Evolutionary conservation across 2,329 filamentous ascomycete genomes (phyloP).

Genomic region (Penicillium verrucosum): DNA sequence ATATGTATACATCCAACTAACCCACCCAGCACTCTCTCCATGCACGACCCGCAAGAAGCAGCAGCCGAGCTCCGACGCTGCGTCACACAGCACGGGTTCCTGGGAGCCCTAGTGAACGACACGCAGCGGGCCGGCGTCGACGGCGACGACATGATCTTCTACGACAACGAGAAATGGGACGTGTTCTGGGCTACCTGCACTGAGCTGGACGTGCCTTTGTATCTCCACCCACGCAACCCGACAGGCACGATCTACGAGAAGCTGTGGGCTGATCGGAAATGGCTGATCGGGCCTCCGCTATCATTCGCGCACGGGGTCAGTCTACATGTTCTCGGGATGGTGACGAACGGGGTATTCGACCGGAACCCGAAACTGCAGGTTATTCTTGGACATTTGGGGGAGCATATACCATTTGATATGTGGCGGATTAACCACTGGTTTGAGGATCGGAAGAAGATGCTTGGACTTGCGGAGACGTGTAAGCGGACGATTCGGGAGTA

Average conservation of each 20-base stretch:
- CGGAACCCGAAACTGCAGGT: conserved; percentile 47
- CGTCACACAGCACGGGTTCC: conserved; percentile 59
- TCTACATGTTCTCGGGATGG: conserved; percentile 55
- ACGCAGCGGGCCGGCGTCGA: conserved; percentile 57
- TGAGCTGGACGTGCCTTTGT: conserved; percentile 62
- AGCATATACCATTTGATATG: conserved; percentile 51
- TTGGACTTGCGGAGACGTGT: conserved; percentile 38
- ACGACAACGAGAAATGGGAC: conserved; percentile 58
- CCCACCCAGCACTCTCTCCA: conserved; percentile 32
- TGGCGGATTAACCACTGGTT: conserved; percentile 48
- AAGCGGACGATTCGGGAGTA: conserved; percentile 47
- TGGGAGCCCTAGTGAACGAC: conserved; percentile 61
- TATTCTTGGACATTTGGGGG: conserved; percentile 49
- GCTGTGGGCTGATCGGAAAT: conserved; percentile 58
- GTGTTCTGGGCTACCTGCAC: conserved; percentile 58
- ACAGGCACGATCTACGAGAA: conserved; percentile 57
- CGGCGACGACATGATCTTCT: conserved; percentile 62
- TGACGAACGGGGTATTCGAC: conserved; percentile 52
- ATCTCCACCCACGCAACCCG: conserved; percentile 60
- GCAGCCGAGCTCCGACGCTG: conserved; percentile 44
- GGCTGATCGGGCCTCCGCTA: conserved; percentile 59
- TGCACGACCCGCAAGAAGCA: conserved; percentile 43
- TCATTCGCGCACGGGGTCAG: conserved; percentile 59
- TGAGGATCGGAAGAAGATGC: conserved; percentile 38
- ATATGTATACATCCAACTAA: background rate